Evolutionary conservation across 2,329 filamentous ascomycete species (phyloP), one percentile per base, ranked within the genome.

Genomic region (Fonsecaea pedrosoi): DNA sequence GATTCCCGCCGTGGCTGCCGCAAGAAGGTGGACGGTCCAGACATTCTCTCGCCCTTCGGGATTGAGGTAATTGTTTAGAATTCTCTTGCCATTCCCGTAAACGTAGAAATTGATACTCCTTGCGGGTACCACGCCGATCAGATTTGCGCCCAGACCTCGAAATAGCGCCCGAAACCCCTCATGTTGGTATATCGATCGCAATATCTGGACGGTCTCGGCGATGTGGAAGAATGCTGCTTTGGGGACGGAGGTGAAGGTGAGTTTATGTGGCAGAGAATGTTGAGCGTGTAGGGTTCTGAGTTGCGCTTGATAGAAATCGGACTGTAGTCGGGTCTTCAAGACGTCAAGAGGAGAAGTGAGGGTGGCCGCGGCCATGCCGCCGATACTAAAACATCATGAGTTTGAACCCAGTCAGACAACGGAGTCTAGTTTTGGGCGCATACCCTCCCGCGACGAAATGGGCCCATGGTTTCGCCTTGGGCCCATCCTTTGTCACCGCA

Each of bases 291-390:
- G 85, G 15, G 89, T 87, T 35, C 85, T 85, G 54, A 97, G 85
- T 78, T 97, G 92, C 8, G 89, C 85, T 78, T 97, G 92, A 83
- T 97, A 97, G 78, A 96, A 96, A 76, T 96, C 94, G 74, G 92
- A 96, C 78, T 98, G 94, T 2, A 98, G 84, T 40, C 94, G 89
- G 10, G 94, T 98, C 79, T 96, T 96, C 59, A 98, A 86, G 37
- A 97, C 94, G 76, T 97, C 94, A 67, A 98, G 90, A 25, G 94
- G 94, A 8, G 92, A 93, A 1, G 94, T 97, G n/a, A 97, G 81
- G n/a, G 91, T 89, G 30, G 94, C 92, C 10, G 94, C 90, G 18
- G 92, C 93, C 89, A 97, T 96, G 73, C 94, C 94, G 73, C 94
- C 94, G 60, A 92, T 81, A 50, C 94, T 96, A 70, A 69, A 32